Percentiles rank a stretch among this genome's conserved stretches.
These are phyloP conservation scores for Saccharomyces hybrid DNA, from an alignment of 1,139 yeast genomes.

Conservation along the genomic window DNA sequence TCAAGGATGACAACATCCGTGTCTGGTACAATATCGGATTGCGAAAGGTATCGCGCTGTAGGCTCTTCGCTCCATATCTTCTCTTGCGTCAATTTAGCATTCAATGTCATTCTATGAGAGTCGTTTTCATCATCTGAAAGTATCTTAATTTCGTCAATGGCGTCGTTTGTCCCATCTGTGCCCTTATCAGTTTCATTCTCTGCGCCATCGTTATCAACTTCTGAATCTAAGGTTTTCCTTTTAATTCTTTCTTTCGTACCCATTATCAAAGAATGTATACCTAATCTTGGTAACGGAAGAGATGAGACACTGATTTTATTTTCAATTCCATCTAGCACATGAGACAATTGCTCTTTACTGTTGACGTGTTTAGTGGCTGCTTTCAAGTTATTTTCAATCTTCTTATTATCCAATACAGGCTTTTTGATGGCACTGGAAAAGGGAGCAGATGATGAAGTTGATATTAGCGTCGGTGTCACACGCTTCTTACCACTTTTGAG, in stretches of 20 bases:
- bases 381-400: neutral
- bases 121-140: slow-evolving; percentile 25
- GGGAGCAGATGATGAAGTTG: slow-evolving; percentile 30
- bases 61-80: slow-evolving; percentile 29
- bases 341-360: neutral
- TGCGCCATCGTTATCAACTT: slow-evolving; percentile 32
- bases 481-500: slow-evolving; percentile 64
- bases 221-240: slow-evolving; percentile 32
- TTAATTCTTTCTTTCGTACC: slow-evolving; percentile 28
- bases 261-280: slow-evolving; percentile 34
- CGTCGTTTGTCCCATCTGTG: slow-evolving; percentile 37
- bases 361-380: neutral
- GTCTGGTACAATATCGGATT: slow-evolving; percentile 26
- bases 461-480: slow-evolving; percentile 75
- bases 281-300: slow-evolving; percentile 33
- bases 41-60: slow-evolving; percentile 22
- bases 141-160: slow-evolving; percentile 4
- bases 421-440: slow-evolving; percentile 5
- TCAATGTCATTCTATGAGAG: slow-evolving; percentile 24
- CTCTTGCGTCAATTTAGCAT: slow-evolving; percentile 23
- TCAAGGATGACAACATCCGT: slow-evolving; percentile 29
- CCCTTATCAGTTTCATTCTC: slow-evolving; percentile 31
- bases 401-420: neutral
- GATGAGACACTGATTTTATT: slow-evolving; percentile 30
- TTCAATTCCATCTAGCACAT: slow-evolving; percentile 8